A percentile compares a stretch with the other conserved stretches of the same genome.
phyloP scores from a whole-genome alignment of 164 flowering plant species.

The Annona squamosa region DNA sequence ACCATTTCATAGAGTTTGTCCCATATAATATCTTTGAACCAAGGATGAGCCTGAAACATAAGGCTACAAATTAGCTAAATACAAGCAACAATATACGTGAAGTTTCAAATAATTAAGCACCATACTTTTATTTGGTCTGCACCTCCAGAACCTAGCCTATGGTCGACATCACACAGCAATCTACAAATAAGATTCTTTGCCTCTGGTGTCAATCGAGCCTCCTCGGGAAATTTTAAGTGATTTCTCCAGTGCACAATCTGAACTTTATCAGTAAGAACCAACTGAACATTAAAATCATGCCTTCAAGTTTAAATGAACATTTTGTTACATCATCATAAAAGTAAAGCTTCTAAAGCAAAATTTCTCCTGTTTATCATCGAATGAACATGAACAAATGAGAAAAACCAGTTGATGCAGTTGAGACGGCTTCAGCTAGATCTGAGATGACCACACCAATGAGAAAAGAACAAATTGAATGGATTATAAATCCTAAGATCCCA shows the following conservation, averaged over 20 bases:
- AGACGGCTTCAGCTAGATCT: no score
- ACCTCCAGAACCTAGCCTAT: conserved; percentile 79
- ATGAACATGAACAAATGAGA: neutral
- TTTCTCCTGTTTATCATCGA: neutral
- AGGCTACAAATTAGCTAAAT: neutral
- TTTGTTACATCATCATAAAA: neutral
- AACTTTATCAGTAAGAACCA: conserved; percentile 6
- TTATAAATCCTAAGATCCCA: no score
- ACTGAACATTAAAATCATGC: neutral
- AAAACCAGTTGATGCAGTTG: neutral
- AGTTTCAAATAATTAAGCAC: neutral
- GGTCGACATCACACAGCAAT: conserved; percentile 32
- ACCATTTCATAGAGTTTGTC: conserved; percentile 82
- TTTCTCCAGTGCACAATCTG: conserved; percentile 94
- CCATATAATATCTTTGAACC: conserved; percentile 87
- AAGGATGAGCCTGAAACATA: conserved; percentile 74
- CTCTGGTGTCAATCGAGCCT: conserved; percentile 67
- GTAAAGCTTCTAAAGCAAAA: neutral
- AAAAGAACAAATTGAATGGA: no score
- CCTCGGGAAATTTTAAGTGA: conserved; percentile 86
- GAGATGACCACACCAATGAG: no score
- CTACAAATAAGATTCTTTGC: conserved; percentile 77
- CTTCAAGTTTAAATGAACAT: neutral
- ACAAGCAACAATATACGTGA: neutral
- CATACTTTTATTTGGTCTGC: conserved; percentile 73